Percentiles rank a stretch among this genome's conserved stretches.
Evolutionary conservation across 1,284 basidiomycete species (phyloP).

Genomic region (Tausonia pullulans): DNA sequence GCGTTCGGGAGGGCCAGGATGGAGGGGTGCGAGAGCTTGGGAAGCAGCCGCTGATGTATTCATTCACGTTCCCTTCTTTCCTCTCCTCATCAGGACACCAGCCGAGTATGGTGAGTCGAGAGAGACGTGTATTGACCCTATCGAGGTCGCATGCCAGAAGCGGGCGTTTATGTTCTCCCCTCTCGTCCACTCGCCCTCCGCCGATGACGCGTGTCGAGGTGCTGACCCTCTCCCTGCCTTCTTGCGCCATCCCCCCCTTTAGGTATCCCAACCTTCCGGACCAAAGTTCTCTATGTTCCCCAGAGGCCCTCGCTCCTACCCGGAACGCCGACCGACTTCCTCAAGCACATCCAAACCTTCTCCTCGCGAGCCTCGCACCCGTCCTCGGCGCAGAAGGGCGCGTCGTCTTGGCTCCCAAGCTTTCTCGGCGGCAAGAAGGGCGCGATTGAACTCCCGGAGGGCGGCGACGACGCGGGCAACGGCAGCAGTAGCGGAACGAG

Average conservation of each 20-base stretch:
- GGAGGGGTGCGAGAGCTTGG: background rate
- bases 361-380: conserved; percentile 33
- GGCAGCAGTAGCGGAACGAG: conserved; percentile 3
- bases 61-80: too few species aligned
- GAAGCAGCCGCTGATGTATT: background rate
- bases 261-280: conserved; percentile 67
- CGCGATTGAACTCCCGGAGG: conserved; percentile 8
- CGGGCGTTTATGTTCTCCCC: too few species aligned
- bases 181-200: too few species aligned
- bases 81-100: too few species aligned
- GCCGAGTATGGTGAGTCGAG: too few species aligned
- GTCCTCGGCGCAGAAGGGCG: background rate
- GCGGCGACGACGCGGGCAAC: conserved; percentile 14
- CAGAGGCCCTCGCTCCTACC: conserved; percentile 74
- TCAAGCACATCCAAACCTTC: conserved; percentile 48
- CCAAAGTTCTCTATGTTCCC: conserved; percentile 67
- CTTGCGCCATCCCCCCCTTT: background rate
- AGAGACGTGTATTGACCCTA: too few species aligned
- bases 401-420: conserved; percentile 1
- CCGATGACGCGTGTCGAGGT: too few species aligned
- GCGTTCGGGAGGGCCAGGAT: background rate
- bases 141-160: too few species aligned
- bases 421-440: conserved; percentile 1
- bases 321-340: conserved; percentile 61
- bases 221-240: background rate